phyloP scores from a whole-genome alignment of 495 filamentous ascomycete species.

The Penicillium roqueforti region DNA sequence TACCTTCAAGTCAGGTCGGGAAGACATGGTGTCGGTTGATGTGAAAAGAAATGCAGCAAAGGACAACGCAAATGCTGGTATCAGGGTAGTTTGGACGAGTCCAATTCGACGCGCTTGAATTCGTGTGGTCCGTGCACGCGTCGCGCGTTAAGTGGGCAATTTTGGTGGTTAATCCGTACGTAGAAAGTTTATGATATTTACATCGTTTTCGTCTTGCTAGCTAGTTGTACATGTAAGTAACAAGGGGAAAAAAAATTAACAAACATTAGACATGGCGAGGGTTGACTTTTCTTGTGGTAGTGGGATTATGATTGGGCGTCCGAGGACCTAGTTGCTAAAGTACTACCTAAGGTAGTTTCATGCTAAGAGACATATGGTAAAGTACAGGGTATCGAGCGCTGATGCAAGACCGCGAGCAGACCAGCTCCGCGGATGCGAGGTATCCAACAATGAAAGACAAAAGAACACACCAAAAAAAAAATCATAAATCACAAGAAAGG shows the following conservation, averaged over 20 bases:
- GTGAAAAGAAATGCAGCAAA: constrained; percentile 8
- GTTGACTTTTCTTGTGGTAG: neutral
- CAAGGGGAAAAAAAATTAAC: no score
- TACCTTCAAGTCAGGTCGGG: constrained; percentile 87
- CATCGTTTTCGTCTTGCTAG: no score
- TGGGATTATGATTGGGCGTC: constrained; percentile 17
- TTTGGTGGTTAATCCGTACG: neutral
- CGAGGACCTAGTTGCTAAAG: constrained; percentile 16
- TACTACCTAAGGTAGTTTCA: constrained; percentile 3
- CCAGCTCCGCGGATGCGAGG: constrained; percentile 23
- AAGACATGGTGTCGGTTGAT: constrained; percentile 62
- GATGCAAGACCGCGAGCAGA: constrained; percentile 32
- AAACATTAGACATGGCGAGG: no score
- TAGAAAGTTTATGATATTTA: neutral
- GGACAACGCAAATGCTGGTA: neutral
- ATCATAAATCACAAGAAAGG: constrained; percentile 12
- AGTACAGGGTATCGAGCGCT: constrained; percentile 34
- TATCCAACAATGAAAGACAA: constrained; percentile 25
- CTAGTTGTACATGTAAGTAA: no score
- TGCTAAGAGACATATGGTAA: constrained; percentile 15
- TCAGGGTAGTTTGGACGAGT: constrained; percentile 13
- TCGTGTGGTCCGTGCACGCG: constrained; percentile 41
- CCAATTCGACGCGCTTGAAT: constrained; percentile 20
- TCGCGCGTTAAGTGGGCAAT: constrained; percentile 30
- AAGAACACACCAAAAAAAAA: constrained; percentile 12